phyloP scores from a whole-genome alignment of 306 rosid species.

The Malus orientalis region DNA sequence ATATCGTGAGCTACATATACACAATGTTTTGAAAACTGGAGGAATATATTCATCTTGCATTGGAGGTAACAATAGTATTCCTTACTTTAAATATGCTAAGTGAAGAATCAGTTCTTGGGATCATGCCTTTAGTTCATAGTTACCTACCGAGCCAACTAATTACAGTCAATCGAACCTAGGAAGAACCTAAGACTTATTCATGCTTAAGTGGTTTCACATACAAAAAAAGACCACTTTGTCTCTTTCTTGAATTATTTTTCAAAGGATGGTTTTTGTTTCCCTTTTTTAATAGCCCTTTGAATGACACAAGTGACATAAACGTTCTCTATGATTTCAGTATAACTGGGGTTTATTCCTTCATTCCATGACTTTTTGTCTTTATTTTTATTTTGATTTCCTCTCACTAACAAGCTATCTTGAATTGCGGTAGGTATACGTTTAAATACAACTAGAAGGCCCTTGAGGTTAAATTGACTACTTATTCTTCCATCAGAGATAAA shows the following conservation, averaged over 20 bases:
- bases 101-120: not conserved
- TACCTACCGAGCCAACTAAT: not conserved
- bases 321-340: not conserved
- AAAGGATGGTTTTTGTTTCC: not conserved
- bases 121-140: not conserved
- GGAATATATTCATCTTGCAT: not conserved
- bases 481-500: not conserved
- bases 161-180: not conserved
- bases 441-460: not conserved
- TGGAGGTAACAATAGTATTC: not conserved
- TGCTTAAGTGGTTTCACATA: not conserved
- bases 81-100: not conserved
- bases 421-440: not conserved
- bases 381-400: not conserved
- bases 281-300: not conserved
- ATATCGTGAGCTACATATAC: not conserved
- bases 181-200: not conserved
- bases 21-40: not conserved
- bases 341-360: not conserved
- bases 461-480: not conserved
- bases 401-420: not conserved
- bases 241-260: not conserved
- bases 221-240: not conserved
- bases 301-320: not conserved
- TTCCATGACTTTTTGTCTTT: not conserved